phyloP scores from a whole-genome alignment of 2,329 filamentous ascomycete species.

The Lomentospora prolificans region DNA sequence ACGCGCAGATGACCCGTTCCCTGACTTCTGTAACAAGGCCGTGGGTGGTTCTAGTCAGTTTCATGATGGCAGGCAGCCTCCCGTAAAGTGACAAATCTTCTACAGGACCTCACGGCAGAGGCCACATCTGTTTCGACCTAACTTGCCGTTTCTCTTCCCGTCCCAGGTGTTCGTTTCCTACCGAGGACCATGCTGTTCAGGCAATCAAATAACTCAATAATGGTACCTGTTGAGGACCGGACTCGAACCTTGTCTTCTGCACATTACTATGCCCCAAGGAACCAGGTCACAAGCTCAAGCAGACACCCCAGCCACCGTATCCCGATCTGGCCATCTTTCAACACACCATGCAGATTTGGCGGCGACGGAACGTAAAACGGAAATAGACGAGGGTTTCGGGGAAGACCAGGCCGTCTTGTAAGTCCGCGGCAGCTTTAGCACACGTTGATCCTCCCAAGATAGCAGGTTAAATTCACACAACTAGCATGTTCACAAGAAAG shows the following conservation, averaged over 20 bases:
- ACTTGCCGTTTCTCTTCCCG: background rate
- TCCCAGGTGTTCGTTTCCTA: background rate
- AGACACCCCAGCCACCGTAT: background rate
- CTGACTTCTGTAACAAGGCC: no score
- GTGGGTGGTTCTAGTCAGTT: no score
- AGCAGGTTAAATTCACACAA: no score
- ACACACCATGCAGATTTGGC: background rate
- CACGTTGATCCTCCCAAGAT: background rate
- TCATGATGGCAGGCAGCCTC: background rate
- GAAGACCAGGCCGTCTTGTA: background rate
- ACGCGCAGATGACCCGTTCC: no score
- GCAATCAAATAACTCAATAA: background rate
- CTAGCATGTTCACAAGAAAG: no score
- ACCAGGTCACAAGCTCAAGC: background rate
- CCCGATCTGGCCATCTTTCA: background rate
- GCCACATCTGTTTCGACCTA: background rate
- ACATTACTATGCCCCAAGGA: background rate
- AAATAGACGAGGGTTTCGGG: background rate
- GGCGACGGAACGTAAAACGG: background rate
- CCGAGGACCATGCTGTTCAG: no score
- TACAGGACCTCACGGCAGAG: background rate
- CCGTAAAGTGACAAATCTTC: background rate
- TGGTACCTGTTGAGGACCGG: background rate
- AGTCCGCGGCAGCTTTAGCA: background rate
- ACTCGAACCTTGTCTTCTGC: background rate